Base-by-base conservation (phyloP, 306 rosid genomes). In the Lupinus albus region DNA sequence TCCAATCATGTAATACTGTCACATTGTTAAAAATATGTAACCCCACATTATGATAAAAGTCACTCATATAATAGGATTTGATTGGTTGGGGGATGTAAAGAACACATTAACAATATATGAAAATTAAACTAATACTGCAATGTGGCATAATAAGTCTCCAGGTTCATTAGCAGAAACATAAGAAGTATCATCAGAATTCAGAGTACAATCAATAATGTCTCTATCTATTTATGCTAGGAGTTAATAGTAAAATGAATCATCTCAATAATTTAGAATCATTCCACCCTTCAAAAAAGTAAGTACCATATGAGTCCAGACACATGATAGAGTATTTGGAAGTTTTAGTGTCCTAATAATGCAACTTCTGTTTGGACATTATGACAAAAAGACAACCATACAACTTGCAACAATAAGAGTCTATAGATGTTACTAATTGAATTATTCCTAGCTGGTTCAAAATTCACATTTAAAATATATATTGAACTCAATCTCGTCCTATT, bases 371-470 rank as follows among this genome's bases (percentile, higher is more conserved):
- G 47, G 72, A 49, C 67, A 71, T 21, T 72, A 33, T 48, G 70
- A 67, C 73, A 64, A n/a, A 58, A 63, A 18, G 52, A 68, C 67
- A 67, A 68, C 1, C 41, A 50, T 33, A 50, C 85, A 77, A 72
- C 50, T 81, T 77, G 82, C 79, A 41, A 50, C 11, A 56, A n/a
- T n/a, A n/a, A n/a, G n/a, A 8, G 28, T 20, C 18, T 20, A 38
- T 35, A 47, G 13, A n/a, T 52, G 52, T 52, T 25, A 18, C 16
- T n/a, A n/a, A n/a, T 8, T 8, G 20, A 45, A 30, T 46, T 14
- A 45, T 8, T 4, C 6, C 21, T 53, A 8, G 11, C 42, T 11
- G 42, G 11, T 45, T 14, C 57, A 57, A 63, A 53, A 42, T 73
- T 44, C 57, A 25, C 25, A 73, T 11, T 63, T n/a, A 44, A 2